Conservation (phyloP, 2,329 filamentous ascomycete species). For the Alternaria ventricosa region DNA sequence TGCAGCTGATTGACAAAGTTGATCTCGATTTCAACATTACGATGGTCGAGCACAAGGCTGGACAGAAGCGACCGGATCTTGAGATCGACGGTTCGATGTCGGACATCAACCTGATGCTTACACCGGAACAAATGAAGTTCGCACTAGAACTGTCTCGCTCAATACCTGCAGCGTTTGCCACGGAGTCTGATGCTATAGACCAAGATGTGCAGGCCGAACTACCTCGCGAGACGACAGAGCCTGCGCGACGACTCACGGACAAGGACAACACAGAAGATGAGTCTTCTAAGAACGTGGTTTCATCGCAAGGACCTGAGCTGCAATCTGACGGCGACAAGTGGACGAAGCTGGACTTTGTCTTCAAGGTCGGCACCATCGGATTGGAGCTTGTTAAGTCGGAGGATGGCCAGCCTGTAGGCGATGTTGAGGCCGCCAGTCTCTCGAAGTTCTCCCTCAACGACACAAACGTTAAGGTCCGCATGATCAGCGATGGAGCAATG, state of each 20-base stretch:
- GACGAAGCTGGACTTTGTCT: slow-evolving; percentile 92
- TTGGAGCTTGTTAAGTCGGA: slow-evolving; percentile 83
- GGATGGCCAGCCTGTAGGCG: slow-evolving; percentile 77
- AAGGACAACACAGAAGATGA: slow-evolving; percentile 42
- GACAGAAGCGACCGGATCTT: slow-evolving; percentile 81
- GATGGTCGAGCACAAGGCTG: slow-evolving; percentile 83
- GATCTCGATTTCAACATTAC: slow-evolving; percentile 92
- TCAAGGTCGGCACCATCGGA: slow-evolving; percentile 85
- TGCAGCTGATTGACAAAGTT: slow-evolving; percentile 97
- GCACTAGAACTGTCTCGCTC: slow-evolving; percentile 85
- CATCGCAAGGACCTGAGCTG: slow-evolving; percentile 68
- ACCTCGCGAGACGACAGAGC: slow-evolving; percentile 60
- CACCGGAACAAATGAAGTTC: slow-evolving; percentile 89
- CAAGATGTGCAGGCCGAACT: slow-evolving; percentile 79
- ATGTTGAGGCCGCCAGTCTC: slow-evolving; percentile 79
- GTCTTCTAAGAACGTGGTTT: slow-evolving; percentile 58
- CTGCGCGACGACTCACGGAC: slow-evolving; percentile 54
- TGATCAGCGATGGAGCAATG: slow-evolving; percentile 88
- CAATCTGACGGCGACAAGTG: slow-evolving; percentile 73
- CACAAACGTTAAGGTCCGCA: slow-evolving; percentile 87
- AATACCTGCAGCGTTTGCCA: slow-evolving; percentile 84
- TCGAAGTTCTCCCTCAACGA: slow-evolving; percentile 95
- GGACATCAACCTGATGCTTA: slow-evolving; percentile 87
- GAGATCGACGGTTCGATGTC: slow-evolving; percentile 93
- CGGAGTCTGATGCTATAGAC: slow-evolving; percentile 70